Evolutionary conservation across 129 eudicot genomes (phyloP).

Genomic region (Flaveria linearis): DNA sequence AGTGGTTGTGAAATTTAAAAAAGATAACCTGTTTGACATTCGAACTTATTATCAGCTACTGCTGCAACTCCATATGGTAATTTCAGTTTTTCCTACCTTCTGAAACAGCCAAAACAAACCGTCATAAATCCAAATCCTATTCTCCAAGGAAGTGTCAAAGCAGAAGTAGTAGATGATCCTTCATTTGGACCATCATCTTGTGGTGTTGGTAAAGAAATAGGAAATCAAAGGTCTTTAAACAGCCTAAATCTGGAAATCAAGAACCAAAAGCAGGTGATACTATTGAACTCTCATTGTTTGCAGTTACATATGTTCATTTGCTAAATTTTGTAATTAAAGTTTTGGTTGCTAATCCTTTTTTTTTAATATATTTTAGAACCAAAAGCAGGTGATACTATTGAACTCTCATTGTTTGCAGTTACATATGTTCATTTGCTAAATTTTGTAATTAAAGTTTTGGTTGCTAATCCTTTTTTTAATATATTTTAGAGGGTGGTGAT

Average conservation of each 20-base stretch:
- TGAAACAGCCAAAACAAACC: constrained; percentile 29
- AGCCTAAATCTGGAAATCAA: constrained; percentile 38
- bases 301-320: background rate
- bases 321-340: background rate
- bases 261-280: constrained; percentile 47
- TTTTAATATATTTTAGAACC: constrained; percentile 21
- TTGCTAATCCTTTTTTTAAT: background rate
- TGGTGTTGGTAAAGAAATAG: constrained; percentile 25
- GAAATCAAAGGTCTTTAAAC: constrained; percentile 36
- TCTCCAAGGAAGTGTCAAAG: constrained; percentile 22
- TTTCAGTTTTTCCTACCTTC: constrained; percentile 5
- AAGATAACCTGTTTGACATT: background rate
- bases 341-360: background rate
- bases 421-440: background rate
- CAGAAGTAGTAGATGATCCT: constrained; percentile 38
- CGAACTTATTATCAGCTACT: background rate
- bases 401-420: constrained; percentile 9
- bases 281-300: constrained; percentile 5
- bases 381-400: constrained; percentile 42
- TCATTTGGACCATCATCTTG: constrained; percentile 36
- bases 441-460: background rate
- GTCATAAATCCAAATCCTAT: constrained; percentile 24
- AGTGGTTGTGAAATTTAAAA: background rate
- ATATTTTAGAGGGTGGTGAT: constrained; percentile 48
- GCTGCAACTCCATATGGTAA: background rate